These are phyloP conservation scores for Didymella glomerata DNA, from an alignment of 2,329 filamentous ascomycete species.

Conservation along the genomic window DNA sequence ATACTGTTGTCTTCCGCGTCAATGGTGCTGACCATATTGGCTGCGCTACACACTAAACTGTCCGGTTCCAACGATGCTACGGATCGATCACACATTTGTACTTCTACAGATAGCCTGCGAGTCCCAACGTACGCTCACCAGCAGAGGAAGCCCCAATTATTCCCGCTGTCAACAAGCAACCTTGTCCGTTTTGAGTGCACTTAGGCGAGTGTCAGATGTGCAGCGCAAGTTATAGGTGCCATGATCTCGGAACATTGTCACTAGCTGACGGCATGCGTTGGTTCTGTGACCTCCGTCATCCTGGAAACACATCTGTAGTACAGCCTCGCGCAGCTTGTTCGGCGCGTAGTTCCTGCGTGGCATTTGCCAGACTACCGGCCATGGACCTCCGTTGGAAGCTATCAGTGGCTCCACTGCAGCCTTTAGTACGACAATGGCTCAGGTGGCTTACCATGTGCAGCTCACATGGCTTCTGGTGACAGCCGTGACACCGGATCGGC, in stretches of 20 bases:
- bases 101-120: neutral
- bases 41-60: neutral
- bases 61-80: neutral
- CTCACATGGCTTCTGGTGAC: conserved; percentile 46
- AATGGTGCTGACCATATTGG: neutral
- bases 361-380: conserved; percentile 21
- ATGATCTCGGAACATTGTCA: conserved; percentile 3
- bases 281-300: conserved; percentile 14
- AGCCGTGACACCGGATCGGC: conserved; percentile 45
- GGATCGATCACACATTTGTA: conserved; percentile 1
- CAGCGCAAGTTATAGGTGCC: conserved; percentile 1
- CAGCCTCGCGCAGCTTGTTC: conserved; percentile 31
- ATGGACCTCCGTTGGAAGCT: conserved; percentile 9
- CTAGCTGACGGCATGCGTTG: conserved; percentile 11
- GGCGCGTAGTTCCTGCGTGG: conserved; percentile 41
- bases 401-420: conserved; percentile 10
- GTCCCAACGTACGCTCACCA: neutral
- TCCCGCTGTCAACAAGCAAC: conserved; percentile 10
- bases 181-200: conserved; percentile 1
- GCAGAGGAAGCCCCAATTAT: neutral
- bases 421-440: conserved; percentile 31
- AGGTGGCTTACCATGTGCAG: conserved; percentile 36
- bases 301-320: conserved; percentile 21
- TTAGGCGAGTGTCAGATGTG: conserved; percentile 7
- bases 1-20: neutral